Evolutionary conservation across 2,329 filamentous ascomycete genomes (phyloP).

Genomic region (Cladophialophora psammophila): DNA sequence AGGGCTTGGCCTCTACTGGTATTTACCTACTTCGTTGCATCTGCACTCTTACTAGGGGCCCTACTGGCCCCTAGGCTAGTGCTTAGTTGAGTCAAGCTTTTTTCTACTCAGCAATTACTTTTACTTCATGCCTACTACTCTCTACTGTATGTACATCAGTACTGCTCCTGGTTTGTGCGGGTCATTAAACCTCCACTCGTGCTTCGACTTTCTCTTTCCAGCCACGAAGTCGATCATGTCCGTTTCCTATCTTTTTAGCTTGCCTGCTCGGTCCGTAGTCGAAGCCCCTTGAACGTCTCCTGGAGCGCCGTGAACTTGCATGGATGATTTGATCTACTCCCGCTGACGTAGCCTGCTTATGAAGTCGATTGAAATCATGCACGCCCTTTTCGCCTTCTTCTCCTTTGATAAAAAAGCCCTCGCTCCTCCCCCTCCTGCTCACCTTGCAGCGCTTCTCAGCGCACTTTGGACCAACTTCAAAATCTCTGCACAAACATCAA

Average conservation of each 20-base stretch:
- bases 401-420: not conserved
- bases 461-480: not conserved
- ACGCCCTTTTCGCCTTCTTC: constrained; percentile 3
- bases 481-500: constrained; percentile 4
- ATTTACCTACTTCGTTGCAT: too few relatives aligned
- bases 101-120: not conserved
- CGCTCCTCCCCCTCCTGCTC: not conserved
- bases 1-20: too few relatives aligned
- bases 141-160: not conserved
- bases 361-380: constrained; percentile 13
- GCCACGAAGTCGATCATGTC: constrained; percentile 20
- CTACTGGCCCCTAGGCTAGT: not conserved
- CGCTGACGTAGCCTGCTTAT: constrained; percentile 27
- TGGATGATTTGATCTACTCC: not conserved
- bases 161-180: constrained; percentile 4
- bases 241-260: constrained; percentile 4
- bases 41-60: too few relatives aligned
- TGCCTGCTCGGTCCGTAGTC: not conserved
- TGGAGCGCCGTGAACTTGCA: not conserved
- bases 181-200: constrained; percentile 16
- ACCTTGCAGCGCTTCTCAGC: not conserved
- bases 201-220: constrained; percentile 13
- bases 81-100: constrained; percentile 3
- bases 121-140: constrained; percentile 6
- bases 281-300: not conserved